Evolutionary conservation across 805 yeast genomes (phyloP).

Genomic region (Clavispora fructus): DNA sequence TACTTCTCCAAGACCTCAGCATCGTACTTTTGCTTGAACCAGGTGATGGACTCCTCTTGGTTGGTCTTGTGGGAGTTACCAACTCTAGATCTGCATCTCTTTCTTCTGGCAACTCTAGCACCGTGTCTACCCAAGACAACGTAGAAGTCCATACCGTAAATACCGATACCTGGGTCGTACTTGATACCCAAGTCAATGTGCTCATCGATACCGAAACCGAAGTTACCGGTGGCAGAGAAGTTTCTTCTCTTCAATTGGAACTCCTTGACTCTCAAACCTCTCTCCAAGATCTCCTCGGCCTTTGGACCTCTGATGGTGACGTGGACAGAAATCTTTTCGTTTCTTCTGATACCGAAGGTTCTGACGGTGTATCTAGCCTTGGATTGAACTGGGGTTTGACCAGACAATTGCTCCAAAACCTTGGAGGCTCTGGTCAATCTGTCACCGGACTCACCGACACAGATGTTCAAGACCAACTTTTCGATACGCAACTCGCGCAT

Average conservation of each 20-base stretch:
- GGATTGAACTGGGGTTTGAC: slow-evolving; percentile 99
- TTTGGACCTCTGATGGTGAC: slow-evolving; percentile 99
- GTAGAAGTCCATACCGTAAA: slow-evolving; percentile 99
- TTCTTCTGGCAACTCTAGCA: slow-evolving; percentile 97
- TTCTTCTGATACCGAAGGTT: slow-evolving; percentile 99
- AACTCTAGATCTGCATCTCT: slow-evolving; percentile 82
- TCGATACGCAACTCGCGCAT: slow-evolving; percentile 99
- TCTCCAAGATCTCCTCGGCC: slow-evolving; percentile 96
- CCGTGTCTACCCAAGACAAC: slow-evolving; percentile 99
- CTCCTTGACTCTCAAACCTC: slow-evolving; percentile 99
- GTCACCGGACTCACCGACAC: slow-evolving; percentile 99
- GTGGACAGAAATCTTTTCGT: slow-evolving; percentile 99
- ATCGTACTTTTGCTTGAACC: slow-evolving; percentile 99
- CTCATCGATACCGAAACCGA: slow-evolving; percentile 99
- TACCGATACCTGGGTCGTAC: slow-evolving; percentile 99
- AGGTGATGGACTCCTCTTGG: slow-evolving; percentile 90
- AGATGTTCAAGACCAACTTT: slow-evolving; percentile 98
- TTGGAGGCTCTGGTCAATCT: slow-evolving; percentile 99
- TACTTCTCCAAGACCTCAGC: slow-evolving; percentile 92
- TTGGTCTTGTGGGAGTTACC: slow-evolving; percentile 91
- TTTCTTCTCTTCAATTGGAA: slow-evolving; percentile 90
- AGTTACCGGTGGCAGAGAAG: slow-evolving; percentile 99
- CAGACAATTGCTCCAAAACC: slow-evolving; percentile 99
- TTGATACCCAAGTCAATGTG: slow-evolving; percentile 99
- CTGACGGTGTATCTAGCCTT: slow-evolving; percentile 99